Base-by-base conservation (phyloP, 1,284 basidiomycete species). In the Exobasidium rhododendri region DNA sequence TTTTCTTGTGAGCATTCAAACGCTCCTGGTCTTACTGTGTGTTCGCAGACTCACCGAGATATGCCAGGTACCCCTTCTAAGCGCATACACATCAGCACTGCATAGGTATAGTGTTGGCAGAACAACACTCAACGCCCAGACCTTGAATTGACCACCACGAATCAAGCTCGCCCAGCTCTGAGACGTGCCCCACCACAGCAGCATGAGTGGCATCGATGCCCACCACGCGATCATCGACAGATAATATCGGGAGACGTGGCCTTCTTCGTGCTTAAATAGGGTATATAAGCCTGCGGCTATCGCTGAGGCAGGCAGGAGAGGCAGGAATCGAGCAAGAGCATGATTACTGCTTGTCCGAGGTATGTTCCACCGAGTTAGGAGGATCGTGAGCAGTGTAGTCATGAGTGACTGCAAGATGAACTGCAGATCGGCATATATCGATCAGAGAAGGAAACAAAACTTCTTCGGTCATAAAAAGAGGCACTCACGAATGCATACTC, bases 151-250 rank as follows among this genome's bases (percentile, higher is more conserved):
- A 20, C 51, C 58, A 10, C 51, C 44, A 24, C 62, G 11, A 28
- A 65, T 61, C 62, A 73, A 67, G 47, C 59, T 60, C 31, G 45
- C 22, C 20, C 74, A 53, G 47, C 67, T 69, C 43, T 68, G 68
- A 28, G 65, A 32, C 6, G 64, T 66, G 10, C 74, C 74, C 65
- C 68, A 76, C 4, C 64, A 46, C 2, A 76, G 64, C 45, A 76
- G 57, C 5, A 62, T 66, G 4, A 76, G 63, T 4, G 74, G 74
- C 7, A 76, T 24, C 1, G 68, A 62, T 6, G 65, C 55, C 74
- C 74, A 76, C 72, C 74, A 76, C 4, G 62, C 53, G 51, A 76
- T 74, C 74, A 74, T 76, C 57, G 67, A 68, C 50, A 73, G 55
- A 64, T 76, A 76, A 68, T 72, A 76, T 7, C 62, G 66, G 10